phyloP scores from a whole-genome alignment of 2,329 filamentous ascomycete species.

The Xylariaceae sp. region DNA sequence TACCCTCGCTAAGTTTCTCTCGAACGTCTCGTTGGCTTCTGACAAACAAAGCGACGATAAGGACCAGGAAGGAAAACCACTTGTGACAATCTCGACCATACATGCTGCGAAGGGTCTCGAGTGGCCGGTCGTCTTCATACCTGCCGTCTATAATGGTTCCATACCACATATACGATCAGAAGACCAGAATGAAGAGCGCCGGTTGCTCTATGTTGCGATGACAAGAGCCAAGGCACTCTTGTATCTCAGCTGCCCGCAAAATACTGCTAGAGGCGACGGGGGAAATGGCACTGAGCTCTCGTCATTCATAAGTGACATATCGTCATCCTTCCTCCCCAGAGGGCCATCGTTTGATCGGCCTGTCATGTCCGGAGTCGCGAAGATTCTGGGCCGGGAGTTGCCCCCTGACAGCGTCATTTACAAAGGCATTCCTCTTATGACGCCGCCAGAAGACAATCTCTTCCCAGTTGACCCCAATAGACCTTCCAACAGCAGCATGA shows the following conservation, averaged over 20 bases:
- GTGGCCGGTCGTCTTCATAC: conserved; percentile 93
- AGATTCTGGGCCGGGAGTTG: conserved; percentile 60
- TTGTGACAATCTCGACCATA: conserved; percentile 90
- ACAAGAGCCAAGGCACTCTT: conserved; percentile 82
- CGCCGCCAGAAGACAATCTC: conserved; percentile 58
- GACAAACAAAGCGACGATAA: conserved; percentile 64
- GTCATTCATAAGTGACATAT: conserved; percentile 57
- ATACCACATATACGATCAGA: conserved; percentile 86
- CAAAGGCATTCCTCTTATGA: conserved; percentile 47
- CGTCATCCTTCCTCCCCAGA: conserved; percentile 40
- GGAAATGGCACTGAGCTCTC: conserved; percentile 56
- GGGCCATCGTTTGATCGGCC: conserved; percentile 65
- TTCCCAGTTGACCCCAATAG: conserved; percentile 61
- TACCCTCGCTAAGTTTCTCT: conserved; percentile 70
- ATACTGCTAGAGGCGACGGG: conserved; percentile 54
- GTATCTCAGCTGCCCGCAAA: conserved; percentile 75
- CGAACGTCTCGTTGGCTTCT: conserved; percentile 81
- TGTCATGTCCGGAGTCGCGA: conserved; percentile 61
- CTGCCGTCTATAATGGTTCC: conserved; percentile 80
- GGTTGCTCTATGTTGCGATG: conserved; percentile 93
- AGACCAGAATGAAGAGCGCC: conserved; percentile 79
- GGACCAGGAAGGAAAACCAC: conserved; percentile 49
- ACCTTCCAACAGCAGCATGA: conserved; percentile 26
- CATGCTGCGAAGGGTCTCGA: conserved; percentile 94
- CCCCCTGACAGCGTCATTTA: conserved; percentile 53